Conservation (phyloP, 768 basidiomycete species). For the Lentinula detonsa region DNA sequence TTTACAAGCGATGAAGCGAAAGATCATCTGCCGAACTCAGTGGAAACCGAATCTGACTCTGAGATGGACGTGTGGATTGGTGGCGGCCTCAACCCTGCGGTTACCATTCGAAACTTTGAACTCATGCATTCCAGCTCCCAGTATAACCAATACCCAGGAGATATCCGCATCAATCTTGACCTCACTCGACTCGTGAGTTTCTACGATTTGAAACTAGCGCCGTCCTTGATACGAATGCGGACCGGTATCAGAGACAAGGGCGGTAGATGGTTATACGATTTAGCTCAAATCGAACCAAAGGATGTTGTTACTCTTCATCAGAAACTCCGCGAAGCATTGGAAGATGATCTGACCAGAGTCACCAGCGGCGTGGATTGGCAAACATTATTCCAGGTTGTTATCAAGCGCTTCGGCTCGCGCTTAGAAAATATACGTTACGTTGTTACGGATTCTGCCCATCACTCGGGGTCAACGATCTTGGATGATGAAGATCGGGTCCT, state of each 20-base stretch:
- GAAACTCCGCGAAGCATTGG: neutral
- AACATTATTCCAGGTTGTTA: slow-evolving; percentile 27
- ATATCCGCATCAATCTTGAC: slow-evolving; percentile 18
- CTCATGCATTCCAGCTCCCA: neutral
- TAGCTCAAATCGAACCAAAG: neutral
- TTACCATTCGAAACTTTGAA: neutral
- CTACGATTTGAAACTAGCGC: neutral
- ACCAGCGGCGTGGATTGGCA: slow-evolving; percentile 37
- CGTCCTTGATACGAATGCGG: neutral
- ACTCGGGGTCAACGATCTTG: slow-evolving; percentile 4
- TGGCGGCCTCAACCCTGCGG: slow-evolving; percentile 1
- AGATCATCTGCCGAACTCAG: neutral
- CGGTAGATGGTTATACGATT: neutral
- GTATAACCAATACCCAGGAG: slow-evolving; percentile 18
- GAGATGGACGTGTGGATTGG: neutral
- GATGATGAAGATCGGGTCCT: slow-evolving; percentile 10
- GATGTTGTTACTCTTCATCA: slow-evolving; percentile 8
- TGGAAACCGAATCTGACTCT: neutral
- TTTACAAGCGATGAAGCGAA: neutral
- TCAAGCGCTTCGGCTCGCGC: slow-evolving; percentile 35
- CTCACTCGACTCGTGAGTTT: neutral
- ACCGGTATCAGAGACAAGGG: slow-evolving; percentile 25
- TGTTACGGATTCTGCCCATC: slow-evolving; percentile 16
- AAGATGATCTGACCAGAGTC: slow-evolving; percentile 9
- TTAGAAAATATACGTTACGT: slow-evolving; percentile 32